Percentiles rank a stretch among this genome's conserved stretches.
These are phyloP conservation scores for Microthlaspi erraticum DNA, from an alignment of 345 rosid species.

Conservation along the genomic window DNA sequence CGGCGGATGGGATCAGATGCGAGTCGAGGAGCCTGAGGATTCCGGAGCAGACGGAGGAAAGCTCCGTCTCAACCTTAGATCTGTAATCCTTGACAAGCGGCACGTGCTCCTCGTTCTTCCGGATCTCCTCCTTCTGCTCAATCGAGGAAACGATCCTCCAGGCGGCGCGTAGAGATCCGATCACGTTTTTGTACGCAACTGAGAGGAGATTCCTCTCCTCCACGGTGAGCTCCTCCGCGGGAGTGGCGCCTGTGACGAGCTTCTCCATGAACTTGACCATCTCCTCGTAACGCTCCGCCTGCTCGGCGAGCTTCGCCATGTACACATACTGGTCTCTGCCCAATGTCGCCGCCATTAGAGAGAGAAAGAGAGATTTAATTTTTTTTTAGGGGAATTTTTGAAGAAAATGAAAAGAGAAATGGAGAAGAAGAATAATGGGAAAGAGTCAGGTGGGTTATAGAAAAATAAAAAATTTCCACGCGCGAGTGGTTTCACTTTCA, in stretches of 20 bases:
- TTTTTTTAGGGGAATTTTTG: neutral
- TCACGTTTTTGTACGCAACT: conserved; percentile 96
- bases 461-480: neutral
- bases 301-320: conserved; percentile 95
- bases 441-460: conserved; percentile 35
- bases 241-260: conserved; percentile 79
- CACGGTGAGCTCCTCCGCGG: conserved; percentile 79
- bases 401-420: neutral
- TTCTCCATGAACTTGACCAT: conserved; percentile 95
- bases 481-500: conserved; percentile 18
- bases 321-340: conserved; percentile 90
- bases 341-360: conserved; percentile 48
- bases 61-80: conserved; percentile 89
- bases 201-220: conserved; percentile 98
- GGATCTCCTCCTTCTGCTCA: conserved; percentile 92
- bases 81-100: conserved; percentile 89
- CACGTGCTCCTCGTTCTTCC: conserved; percentile 95
- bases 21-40: conserved; percentile 68
- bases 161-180: conserved; percentile 96
- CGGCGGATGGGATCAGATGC: conserved; percentile 78
- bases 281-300: conserved; percentile 98
- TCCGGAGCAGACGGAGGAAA: conserved; percentile 75
- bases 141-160: conserved; percentile 97
- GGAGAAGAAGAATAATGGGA: conserved; percentile 33
- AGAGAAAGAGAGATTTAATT: conserved; percentile 13